Evolutionary conservation across 495 filamentous ascomycete species (phyloP).

Genomic region (Aspergillus indologenus): DNA sequence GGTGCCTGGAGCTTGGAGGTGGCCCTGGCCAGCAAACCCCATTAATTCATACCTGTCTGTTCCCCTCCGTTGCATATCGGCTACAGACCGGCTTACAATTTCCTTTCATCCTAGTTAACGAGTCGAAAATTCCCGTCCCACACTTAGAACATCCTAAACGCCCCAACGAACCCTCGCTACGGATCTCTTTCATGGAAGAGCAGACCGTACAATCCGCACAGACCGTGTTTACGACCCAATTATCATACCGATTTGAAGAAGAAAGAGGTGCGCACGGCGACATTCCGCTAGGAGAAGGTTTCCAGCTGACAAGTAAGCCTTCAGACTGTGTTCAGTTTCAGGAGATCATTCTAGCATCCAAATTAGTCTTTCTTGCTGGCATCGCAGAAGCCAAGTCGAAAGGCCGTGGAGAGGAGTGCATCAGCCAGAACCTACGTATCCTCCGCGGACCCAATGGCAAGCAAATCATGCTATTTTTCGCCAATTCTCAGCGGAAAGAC

Average conservation of each 20-base stretch:
- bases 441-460: slow-evolving; percentile 37
- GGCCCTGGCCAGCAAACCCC: slow-evolving; percentile 39
- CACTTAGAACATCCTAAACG: slow-evolving; percentile 46
- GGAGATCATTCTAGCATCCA: slow-evolving; percentile 41
- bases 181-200: slow-evolving; percentile 45
- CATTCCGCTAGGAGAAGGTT: not conserved
- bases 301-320: not conserved
- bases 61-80: not conserved
- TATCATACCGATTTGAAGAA: slow-evolving; percentile 45
- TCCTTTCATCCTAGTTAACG: slow-evolving; percentile 29
- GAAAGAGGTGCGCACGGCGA: slow-evolving; percentile 35
- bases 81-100: not conserved
- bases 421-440: slow-evolving; percentile 48
- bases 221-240: slow-evolving; percentile 41
- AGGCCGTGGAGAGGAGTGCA: slow-evolving; percentile 48
- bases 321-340: slow-evolving; percentile 45
- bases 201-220: slow-evolving; percentile 43
- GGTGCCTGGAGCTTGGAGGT: slow-evolving; percentile 40
- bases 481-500: slow-evolving; percentile 43
- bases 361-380: slow-evolving; percentile 41
- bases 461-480: slow-evolving; percentile 42
- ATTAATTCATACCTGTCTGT: slow-evolving; percentile 44
- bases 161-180: slow-evolving; percentile 32
- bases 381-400: slow-evolving; percentile 49
- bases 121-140: slow-evolving; percentile 42